phyloP scores from a whole-genome alignment of 2,329 filamentous ascomycete genomes.

The Emydomyces testavorans region DNA sequence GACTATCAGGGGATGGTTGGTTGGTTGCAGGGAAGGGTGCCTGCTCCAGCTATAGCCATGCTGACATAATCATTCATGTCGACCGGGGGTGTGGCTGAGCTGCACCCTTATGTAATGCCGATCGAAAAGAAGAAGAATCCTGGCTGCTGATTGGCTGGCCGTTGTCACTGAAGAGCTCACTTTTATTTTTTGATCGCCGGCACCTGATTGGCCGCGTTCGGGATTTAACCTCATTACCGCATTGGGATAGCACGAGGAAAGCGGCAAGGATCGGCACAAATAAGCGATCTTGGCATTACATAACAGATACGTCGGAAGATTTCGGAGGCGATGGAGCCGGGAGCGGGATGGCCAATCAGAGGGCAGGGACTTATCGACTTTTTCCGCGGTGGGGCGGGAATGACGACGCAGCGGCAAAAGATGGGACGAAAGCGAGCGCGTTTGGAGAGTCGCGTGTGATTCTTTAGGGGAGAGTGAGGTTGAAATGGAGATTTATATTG shows the following conservation, averaged over 20 bases:
- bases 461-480: background rate
- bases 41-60: slow-evolving; percentile 10
- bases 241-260: slow-evolving; percentile 5
- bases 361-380: too few relatives aligned
- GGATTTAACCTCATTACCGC: background rate
- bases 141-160: background rate
- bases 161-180: too few relatives aligned
- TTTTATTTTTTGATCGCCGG: too few relatives aligned
- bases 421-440: too few relatives aligned
- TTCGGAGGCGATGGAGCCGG: too few relatives aligned
- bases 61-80: too few relatives aligned
- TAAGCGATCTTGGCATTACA: slow-evolving; percentile 10
- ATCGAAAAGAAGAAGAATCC: background rate
- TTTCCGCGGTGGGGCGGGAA: too few relatives aligned
- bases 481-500: background rate
- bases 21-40: too few relatives aligned
- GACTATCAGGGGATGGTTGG: too few relatives aligned
- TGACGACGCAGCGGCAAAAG: too few relatives aligned
- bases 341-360: slow-evolving; percentile 2
- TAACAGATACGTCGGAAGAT: slow-evolving; percentile 9
- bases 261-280: slow-evolving; percentile 1
- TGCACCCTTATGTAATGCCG: slow-evolving; percentile 10
- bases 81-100: slow-evolving; percentile 1
- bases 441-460: slow-evolving; percentile 2
- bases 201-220: background rate